Evolutionary conservation across 2,329 filamentous ascomycete species (phyloP), one percentile per base, ranked within the genome.

Genomic region (Fusarium luffae): DNA sequence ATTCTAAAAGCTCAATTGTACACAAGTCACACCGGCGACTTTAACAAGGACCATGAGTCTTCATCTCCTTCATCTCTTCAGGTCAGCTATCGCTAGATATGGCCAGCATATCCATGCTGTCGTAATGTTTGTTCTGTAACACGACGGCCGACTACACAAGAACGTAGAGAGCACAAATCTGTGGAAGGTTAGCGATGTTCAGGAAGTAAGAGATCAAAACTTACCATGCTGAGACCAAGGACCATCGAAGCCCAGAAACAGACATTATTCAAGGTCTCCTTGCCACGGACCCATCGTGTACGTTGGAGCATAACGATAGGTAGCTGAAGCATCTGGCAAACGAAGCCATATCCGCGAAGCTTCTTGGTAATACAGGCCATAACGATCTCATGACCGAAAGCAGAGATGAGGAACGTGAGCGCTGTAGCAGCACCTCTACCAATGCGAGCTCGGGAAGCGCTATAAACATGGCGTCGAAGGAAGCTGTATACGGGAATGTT

Each of bases 301-400:
- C 93, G 88, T 83, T 98, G 96, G 30, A 98, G 83, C 79, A 94
- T 89, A n/a, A 98, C 92, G 71, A 98, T 96, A 1, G 96, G 96
- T 72, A 98, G 86, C 84, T 99, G 96, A 67, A 97, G 82, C 96
- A 99, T 98, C 89, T 98, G 96, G 67, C 93, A 92, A 21, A 97
- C 77, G 77, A 98, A 97, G 12, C 95, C 96, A 77, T 98, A 99
- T 14, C 96, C 96, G 40, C 96, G 85, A 47, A 98, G 85, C 83
- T 99, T 98, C 85, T 98, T 95, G 27, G 94, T 98, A 78, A 99
- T 98, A 79, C 95, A 98, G 10, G 92, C 94, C 92, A 99, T 97
- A 75, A 99, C 93, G 60, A 99, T 87, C 80, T 99, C 96, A 78
- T 98, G 96, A 18, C 93, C 94, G 23, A 97, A 77, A 37, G 96